These are phyloP conservation scores for Aspergillus vadensis DNA, from an alignment of 2,329 filamentous ascomycete genomes.

Conservation along the genomic window DNA sequence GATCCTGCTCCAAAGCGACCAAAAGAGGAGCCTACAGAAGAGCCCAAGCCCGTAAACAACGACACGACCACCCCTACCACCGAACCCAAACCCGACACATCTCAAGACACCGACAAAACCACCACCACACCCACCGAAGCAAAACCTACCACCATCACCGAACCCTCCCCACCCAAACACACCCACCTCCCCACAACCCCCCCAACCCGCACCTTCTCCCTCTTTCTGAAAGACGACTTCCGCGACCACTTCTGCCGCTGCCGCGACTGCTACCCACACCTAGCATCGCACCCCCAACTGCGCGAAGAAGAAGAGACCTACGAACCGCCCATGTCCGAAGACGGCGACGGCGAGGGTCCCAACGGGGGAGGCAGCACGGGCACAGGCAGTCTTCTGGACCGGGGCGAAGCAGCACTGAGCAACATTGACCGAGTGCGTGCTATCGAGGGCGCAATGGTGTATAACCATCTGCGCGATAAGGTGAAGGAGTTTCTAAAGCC, in stretches of 20 bases:
- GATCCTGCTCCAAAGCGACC: conserved; percentile 49
- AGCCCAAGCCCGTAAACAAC: conserved; percentile 8
- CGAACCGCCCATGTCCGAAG: conserved; percentile 80
- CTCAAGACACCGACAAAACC: background rate
- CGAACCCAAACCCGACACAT: conserved; percentile 10
- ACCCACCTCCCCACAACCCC: conserved; percentile 56
- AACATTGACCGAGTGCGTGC: conserved; percentile 91
- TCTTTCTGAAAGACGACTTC: conserved; percentile 81
- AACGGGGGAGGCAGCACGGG: conserved; percentile 55
- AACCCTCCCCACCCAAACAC: conserved; percentile 56
- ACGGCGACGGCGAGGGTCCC: conserved; percentile 54
- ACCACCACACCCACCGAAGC: background rate
- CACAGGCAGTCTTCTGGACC: conserved; percentile 82
- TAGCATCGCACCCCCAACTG: conserved; percentile 74
- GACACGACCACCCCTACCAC: background rate
- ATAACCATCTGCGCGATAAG: conserved; percentile 93
- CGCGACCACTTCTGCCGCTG: conserved; percentile 83
- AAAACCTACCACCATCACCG: background rate
- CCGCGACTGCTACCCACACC: conserved; percentile 71
- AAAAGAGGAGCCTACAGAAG: conserved; percentile 40
- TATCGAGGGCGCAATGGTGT: conserved; percentile 97
- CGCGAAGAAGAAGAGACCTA: conserved; percentile 94
- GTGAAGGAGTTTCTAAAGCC: conserved; percentile 93
- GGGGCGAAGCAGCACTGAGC: conserved; percentile 86
- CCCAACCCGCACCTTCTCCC: conserved; percentile 66